These are phyloP conservation scores for Pichia sp. DNA, from an alignment of 1,139 yeast species.

Conservation along the genomic window DNA sequence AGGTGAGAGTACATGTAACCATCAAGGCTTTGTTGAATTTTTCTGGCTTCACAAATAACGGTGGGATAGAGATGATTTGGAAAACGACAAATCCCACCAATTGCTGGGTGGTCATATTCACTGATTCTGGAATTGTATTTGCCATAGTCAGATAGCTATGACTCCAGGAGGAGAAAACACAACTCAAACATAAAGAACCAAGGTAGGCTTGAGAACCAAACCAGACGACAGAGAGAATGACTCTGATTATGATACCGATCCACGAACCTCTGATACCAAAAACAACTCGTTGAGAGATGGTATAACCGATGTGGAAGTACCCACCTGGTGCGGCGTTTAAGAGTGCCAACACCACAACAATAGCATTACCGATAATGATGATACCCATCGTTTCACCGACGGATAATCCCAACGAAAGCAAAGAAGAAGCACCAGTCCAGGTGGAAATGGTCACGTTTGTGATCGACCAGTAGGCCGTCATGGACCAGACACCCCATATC, in stretches of 20 bases:
- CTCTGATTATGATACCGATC: constrained; percentile 1
- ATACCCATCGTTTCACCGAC: neutral
- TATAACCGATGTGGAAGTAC: constrained; percentile 2
- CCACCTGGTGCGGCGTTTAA: constrained; percentile 1
- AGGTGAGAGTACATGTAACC: neutral
- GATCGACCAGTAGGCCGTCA: neutral
- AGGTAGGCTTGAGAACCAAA: constrained; percentile 3
- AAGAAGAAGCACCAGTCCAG: constrained; percentile 3
- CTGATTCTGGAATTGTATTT: constrained; percentile 2
- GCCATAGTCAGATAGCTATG: neutral
- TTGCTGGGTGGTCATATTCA: constrained; percentile 1
- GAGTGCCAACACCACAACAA: neutral
- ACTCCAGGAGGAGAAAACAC: constrained; percentile 3
- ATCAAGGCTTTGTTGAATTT: neutral
- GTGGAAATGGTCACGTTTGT: neutral
- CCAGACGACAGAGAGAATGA: constrained; percentile 3
- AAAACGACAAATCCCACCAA: neutral
- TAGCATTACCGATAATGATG: neutral
- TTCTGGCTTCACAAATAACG: neutral
- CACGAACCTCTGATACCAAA: constrained; percentile 2
- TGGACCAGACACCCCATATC: neutral
- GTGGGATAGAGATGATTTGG: neutral
- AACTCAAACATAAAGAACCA: constrained; percentile 1
- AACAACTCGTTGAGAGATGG: constrained; percentile 1
- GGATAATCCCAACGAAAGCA: neutral